Evolutionary conservation across 305 asterid species (phyloP), one percentile per base, ranked within the genome.

Genomic region (Fraxinus sp.): DNA sequence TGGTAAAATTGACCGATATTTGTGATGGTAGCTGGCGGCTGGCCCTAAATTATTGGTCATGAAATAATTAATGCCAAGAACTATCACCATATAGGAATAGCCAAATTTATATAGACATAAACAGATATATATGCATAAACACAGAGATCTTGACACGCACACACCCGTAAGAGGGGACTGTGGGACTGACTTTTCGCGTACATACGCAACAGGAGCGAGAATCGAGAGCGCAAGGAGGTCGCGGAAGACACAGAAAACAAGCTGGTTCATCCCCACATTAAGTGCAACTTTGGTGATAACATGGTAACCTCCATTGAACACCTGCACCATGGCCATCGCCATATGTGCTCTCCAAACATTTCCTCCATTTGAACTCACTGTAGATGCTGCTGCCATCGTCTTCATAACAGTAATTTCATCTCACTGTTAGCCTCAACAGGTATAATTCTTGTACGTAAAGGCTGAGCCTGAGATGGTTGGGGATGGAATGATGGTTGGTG

Each of bases 231-330:
- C 98, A 43, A 96, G 88, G n/a, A 96, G 93, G 84, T 96, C 98
- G 16, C 99, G 83, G 52, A 75, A 86, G 37, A 96, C 93, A 76
- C 99, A 94, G 81, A 96, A 96, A 39, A 94, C 97, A 77, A 94
- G 88, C 94, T 96, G 95, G 87, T 91, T 96, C 68, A 96, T 87
- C 35, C 99, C 99, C 77, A 94, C 98, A 83, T 92, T 94, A 82
- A 96, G 97, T 22, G 99, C 99, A 30, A 96, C 91, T 80, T 95
- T 94, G 64, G 98, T 96, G 84, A 96, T 90, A 82, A 96, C 99
- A 87, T 96, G 99, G 89, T 93, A 92, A 0, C 94, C 99, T 82
- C 98, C 99, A 83, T 83, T 82, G 88, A 94, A 86, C 26, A 96
- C 86, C 92, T 93, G 98, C 70, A 96, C 98, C 84, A 89, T 80